Evolutionary conservation across 148 eudicot genomes (phyloP), one percentile per base, ranked within the genome.

Genomic region (Chenopodium berlandieri): DNA sequence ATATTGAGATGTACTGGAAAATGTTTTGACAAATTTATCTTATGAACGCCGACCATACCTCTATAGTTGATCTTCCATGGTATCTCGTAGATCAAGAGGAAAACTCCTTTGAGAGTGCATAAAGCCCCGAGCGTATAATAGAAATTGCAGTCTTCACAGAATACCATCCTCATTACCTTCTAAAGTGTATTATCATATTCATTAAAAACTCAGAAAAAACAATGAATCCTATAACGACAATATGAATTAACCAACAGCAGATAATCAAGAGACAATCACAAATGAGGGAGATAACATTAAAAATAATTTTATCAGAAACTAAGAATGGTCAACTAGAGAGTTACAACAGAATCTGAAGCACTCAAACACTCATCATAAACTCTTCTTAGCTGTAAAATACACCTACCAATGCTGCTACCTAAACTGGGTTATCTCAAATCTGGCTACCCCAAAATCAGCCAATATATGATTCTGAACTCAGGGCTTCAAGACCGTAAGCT

Each of bases 351-450:
- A 77, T 52, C 68, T 71, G 47, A 80, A 84, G 66, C 74, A 84
- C 78, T 66, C 81, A 46, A 27, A 23, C 83, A 80, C 80, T 71
- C 81, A 66, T 81, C 81, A 78, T 78, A 78, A 76, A 78, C 73
- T 60, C 78, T 56, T 69, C 75, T 72, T 63, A 71, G 56, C 63
- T 56, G 46, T 75, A 81, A 81, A 73, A 62, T 54, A 66, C 37
- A 23, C 64, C 79, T 73, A 65, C 72, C 52, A 82, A 66, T 68
- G 62, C 84, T 68, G 62, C 84, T 78, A 85, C 84, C 87, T 82
- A 85, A 85, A 73, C 75, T 73, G 75, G 81, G 81, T 84, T 84
- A 84, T 76, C 86, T 76, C 68, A 80, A 80, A 50, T 80, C 25
- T 25, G 68, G 47, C 73, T 71, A 58, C 73, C 80, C 71, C 68